Conservation (phyloP, 2,329 filamentous ascomycete species). For the Pseudopyrenochaeta lycopersici region DNA sequence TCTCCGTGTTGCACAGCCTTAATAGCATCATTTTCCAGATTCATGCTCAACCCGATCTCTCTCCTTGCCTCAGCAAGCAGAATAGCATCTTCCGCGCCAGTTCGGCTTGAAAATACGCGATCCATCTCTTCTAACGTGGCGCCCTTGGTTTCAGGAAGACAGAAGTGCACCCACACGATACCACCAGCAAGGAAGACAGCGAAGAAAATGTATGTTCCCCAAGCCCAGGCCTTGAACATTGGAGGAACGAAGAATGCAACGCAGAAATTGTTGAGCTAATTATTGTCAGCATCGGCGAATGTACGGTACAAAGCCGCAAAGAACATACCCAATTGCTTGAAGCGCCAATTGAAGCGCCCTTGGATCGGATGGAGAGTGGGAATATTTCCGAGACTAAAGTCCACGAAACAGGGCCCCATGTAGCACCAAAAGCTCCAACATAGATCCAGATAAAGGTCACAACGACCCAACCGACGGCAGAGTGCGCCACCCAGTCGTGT, state of each 20-base stretch:
- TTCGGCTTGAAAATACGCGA: constrained; percentile 34
- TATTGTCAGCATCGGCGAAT: background rate
- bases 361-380: constrained; percentile 48
- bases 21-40: constrained; percentile 30
- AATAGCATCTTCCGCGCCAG: constrained; percentile 38
- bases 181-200: constrained; percentile 36
- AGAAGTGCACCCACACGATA: constrained; percentile 33
- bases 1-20: constrained; percentile 28
- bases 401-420: constrained; percentile 42
- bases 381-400: constrained; percentile 46
- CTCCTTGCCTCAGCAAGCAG: constrained; percentile 34
- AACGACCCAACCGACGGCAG: constrained; percentile 36
- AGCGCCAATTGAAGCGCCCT: constrained; percentile 47
- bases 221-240: constrained; percentile 45
- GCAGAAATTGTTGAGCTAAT: constrained; percentile 48
- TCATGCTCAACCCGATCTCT: constrained; percentile 35
- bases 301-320: background rate
- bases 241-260: constrained; percentile 46
- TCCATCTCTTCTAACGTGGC: constrained; percentile 42
- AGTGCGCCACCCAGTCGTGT: constrained; percentile 32
- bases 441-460: constrained; percentile 45
- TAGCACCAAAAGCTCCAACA: constrained; percentile 37
- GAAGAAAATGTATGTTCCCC: constrained; percentile 53
- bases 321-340: constrained; percentile 47
- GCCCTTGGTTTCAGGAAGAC: constrained; percentile 39